A percentile compares a stretch with the other conserved stretches of the same genome.
These are phyloP conservation scores for Aphanoascus verrucosus DNA, from an alignment of 2,329 filamentous ascomycete species.

Conservation along the genomic window DNA sequence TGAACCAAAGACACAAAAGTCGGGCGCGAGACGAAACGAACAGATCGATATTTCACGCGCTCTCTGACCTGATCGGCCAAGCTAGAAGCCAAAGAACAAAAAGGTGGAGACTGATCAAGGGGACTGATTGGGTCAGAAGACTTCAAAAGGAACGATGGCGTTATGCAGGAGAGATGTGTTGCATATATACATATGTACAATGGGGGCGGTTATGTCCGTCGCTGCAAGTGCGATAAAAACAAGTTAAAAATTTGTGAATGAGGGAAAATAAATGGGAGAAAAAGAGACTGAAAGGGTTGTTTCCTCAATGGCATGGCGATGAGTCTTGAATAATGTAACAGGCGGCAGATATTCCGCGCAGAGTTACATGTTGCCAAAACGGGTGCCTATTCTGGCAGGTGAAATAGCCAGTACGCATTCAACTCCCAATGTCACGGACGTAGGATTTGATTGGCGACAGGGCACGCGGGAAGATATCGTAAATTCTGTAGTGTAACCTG, in stretches of 20 bases:
- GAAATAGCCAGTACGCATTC: neutral
- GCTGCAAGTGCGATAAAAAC: constrained; percentile 2
- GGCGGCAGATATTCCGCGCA: constrained; percentile 3
- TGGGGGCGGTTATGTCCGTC: constrained; percentile 3
- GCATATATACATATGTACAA: neutral
- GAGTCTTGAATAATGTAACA: neutral
- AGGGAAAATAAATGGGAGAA: neutral
- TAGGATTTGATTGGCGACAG: constrained; percentile 2
- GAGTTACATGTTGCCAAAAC: constrained; percentile 9
- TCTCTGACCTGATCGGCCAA: constrained; percentile 3
- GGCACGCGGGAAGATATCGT: constrained; percentile 2
- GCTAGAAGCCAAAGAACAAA: constrained; percentile 10
- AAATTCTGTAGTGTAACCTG: constrained; percentile 11
- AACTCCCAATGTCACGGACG: constrained; percentile 1
- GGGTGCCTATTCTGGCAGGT: constrained; percentile 2
- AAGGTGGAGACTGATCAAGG: neutral
- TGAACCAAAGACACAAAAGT: neutral
- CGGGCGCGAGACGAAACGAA: neutral
- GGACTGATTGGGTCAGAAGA: constrained; percentile 1
- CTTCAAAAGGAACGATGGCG: neutral
- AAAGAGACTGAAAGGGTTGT: neutral
- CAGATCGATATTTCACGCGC: constrained; percentile 8
- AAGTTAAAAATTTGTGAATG: neutral
- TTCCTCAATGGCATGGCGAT: neutral
- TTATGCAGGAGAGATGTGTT: constrained; percentile 2